phyloP scores from a whole-genome alignment of 1,284 basidiomycete species.

The Mycena sp. region DNA sequence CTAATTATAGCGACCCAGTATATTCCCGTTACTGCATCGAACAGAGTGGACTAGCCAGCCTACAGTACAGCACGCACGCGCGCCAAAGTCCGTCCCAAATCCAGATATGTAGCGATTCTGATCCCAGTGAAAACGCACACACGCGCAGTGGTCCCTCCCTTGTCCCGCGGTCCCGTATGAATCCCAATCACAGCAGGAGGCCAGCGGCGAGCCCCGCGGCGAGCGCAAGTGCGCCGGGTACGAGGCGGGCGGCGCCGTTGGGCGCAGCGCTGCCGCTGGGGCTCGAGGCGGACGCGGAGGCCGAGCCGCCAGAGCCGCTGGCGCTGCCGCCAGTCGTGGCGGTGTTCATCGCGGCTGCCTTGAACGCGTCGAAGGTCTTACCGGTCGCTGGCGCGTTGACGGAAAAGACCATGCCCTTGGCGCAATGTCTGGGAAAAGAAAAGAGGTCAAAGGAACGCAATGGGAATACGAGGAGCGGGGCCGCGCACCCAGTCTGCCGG shows the following conservation, averaged over 20 bases:
- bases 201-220: slow-evolving; percentile 47
- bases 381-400: slow-evolving; percentile 54
- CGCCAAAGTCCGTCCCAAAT: no score
- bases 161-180: no score
- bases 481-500: slow-evolving; percentile 48
- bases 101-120: no score
- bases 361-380: slow-evolving; percentile 57
- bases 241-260: slow-evolving; percentile 35
- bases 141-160: neutral
- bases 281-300: no score
- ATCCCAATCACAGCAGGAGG: slow-evolving; percentile 43
- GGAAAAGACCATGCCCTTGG: slow-evolving; percentile 61
- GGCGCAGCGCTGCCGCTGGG: no score
- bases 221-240: slow-evolving; percentile 47
- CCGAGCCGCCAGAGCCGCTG: slow-evolving; percentile 18
- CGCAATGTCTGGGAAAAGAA: slow-evolving; percentile 46
- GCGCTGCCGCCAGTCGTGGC: slow-evolving; percentile 25
- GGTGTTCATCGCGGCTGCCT: slow-evolving; percentile 49
- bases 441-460: neutral
- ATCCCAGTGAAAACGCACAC: neutral
- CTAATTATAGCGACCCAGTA: neutral
- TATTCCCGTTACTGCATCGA: neutral
- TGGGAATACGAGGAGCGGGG: neutral
- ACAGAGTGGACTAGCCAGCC: slow-evolving; percentile 11
- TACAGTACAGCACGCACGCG: no score